Base-by-base conservation (phyloP, 805 yeast species). In the Komagataella populi region DNA sequence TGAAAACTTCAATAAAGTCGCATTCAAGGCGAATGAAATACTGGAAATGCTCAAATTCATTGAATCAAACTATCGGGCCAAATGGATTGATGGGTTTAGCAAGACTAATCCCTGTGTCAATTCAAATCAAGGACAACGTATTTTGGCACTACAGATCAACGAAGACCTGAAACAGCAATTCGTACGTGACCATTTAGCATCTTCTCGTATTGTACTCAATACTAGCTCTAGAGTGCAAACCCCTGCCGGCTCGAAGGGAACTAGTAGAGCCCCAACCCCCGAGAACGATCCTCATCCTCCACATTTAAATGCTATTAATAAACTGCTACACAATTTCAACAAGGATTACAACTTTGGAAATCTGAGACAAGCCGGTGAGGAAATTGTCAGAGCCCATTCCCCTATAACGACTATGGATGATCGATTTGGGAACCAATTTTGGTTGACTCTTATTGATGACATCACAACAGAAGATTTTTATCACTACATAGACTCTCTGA, bases 51-150 rank as follows among this genome's bases (percentile, higher is more conserved):
- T 81, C 50, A 74, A 75, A 22, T 81, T 76, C 47, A 77, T 73
- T 54, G 96, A 84, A 63, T 64, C 66, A 49, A 65, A 67, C 51
- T 71, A 71, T 51, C 73, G 89, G 57, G 67, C 70, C 6, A 71
- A 73, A 44, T 88, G 96, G 96, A 55, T 73, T 4, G 69, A 72
- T 50, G 82, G 79, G 51, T 84, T 84, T 59, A 78, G 84, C 4
- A 60, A 10, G 39, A 30, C 39, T 30, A 30, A 30, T 30, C 39
- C 39, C 8, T 30, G 39, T 30, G 39, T 30, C 14, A 30, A 30
- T 30, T 30, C 39, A 30, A 30, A 30, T 30, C 39, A 30, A 30
- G 39, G 39, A 30, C 39, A 30, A 14, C 39, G n/a, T 14, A 30
- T 30, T 2, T 30, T 30, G 14, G 39, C 39, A 30, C 14, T 71